A percentile compares a stretch with the other conserved stretches of the same genome.
Evolutionary conservation across 495 filamentous ascomycete genomes (phyloP).

Genomic region (Barbatosphaeria neglecta): DNA sequence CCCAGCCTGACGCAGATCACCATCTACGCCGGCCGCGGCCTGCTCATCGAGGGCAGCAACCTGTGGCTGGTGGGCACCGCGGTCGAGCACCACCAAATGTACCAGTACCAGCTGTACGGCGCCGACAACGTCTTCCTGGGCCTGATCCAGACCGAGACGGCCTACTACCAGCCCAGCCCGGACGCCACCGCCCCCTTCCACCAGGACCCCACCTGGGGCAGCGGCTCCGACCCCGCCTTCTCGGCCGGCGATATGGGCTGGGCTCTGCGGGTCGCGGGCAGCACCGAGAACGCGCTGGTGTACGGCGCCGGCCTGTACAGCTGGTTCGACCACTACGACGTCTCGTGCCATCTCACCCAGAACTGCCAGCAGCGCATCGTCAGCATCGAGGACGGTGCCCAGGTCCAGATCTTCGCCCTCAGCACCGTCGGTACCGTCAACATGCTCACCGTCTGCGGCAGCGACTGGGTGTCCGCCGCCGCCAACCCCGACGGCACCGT

Average conservation of each 20-base stretch:
- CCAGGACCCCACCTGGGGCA: conserved; percentile 47
- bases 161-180: conserved; percentile 83
- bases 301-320: conserved; percentile 72
- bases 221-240: conserved; percentile 82
- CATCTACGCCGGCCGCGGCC: conserved; percentile 75
- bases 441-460: conserved; percentile 55
- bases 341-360: conserved; percentile 54
- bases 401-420: conserved; percentile 56
- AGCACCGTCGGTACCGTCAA: conserved; percentile 65
- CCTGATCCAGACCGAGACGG: conserved; percentile 79
- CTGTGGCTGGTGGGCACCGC: conserved; percentile 63
- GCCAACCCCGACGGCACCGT: conserved; percentile 55
- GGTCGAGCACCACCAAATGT: conserved; percentile 76
- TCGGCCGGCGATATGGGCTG: conserved; percentile 43
- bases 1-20: conserved; percentile 61
- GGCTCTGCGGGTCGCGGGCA: conserved; percentile 65
- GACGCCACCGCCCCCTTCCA: conserved; percentile 52
- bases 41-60: conserved; percentile 54
- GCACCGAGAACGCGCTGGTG: conserved; percentile 46
- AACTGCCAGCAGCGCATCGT: conserved; percentile 79
- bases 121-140: conserved; percentile 73
- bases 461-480: conserved; percentile 35
- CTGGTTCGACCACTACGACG: conserved; percentile 79
- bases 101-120: conserved; percentile 70
- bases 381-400: conserved; percentile 15